Evolutionary conservation across 2,329 filamentous ascomycete species (phyloP).

Genomic region (Penicillium digitatum): DNA sequence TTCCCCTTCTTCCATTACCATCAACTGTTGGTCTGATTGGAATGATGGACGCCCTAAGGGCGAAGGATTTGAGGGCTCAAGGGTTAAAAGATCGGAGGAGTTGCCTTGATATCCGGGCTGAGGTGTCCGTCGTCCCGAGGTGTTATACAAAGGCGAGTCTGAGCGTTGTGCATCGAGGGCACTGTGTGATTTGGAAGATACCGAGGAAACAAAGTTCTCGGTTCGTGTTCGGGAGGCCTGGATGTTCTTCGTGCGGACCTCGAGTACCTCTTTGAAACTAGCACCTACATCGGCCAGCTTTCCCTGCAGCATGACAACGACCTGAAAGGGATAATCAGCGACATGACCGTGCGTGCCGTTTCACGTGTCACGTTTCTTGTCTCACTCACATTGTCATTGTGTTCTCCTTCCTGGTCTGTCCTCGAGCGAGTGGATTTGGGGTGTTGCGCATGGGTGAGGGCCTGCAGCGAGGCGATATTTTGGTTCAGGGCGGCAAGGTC

Average conservation of each 20-base stretch:
- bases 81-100: conserved; percentile 67
- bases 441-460: conserved; percentile 71
- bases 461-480: conserved; percentile 79
- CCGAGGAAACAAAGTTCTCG: conserved; percentile 92
- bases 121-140: conserved; percentile 65
- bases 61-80: conserved; percentile 63
- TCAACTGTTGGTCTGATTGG: conserved; percentile 77
- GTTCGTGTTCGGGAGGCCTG: conserved; percentile 88
- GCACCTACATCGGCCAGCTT: conserved; percentile 88
- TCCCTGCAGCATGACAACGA: conserved; percentile 84
- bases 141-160: conserved; percentile 81
- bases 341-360: conserved; percentile 8
- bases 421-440: conserved; percentile 52
- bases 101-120: conserved; percentile 50
- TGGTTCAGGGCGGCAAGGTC: conserved; percentile 81
- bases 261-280: conserved; percentile 96
- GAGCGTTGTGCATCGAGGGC: conserved; percentile 64
- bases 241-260: conserved; percentile 95
- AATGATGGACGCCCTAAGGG: conserved; percentile 47
- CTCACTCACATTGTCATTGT: conserved; percentile 80
- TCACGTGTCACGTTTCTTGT: too few relatives aligned
- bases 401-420: conserved; percentile 78
- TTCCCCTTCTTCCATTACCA: conserved; percentile 91
- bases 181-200: conserved; percentile 70
- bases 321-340: conserved; percentile 30